phyloP scores from a whole-genome alignment of 768 basidiomycete species.

The Hypsizygus marmoreus region DNA sequence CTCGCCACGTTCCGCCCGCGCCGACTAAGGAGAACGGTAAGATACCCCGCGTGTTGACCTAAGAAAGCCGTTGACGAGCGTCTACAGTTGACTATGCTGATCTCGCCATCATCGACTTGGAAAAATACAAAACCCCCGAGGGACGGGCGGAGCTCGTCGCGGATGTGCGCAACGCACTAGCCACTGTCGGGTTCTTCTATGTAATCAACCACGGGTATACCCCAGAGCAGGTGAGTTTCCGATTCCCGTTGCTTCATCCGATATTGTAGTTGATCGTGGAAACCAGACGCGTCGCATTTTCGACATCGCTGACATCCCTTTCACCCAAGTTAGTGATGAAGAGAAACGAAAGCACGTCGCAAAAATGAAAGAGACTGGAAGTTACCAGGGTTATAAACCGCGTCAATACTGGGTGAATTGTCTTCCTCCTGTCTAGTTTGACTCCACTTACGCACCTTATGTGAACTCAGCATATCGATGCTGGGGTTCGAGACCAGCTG shows the following conservation, averaged over 20 bases:
- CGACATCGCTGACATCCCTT: conserved; percentile 46
- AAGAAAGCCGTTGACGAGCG: neutral
- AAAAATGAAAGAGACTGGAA: conserved; percentile 38
- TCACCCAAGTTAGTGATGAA: conserved; percentile 33
- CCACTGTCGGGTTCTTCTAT: conserved; percentile 45
- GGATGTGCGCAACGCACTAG: conserved; percentile 49
- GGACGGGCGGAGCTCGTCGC: conserved; percentile 38
- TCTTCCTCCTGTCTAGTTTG: neutral
- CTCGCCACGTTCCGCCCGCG: conserved; percentile 34
- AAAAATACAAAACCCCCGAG: conserved; percentile 38
- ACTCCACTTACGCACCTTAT: neutral
- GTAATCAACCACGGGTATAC: conserved; percentile 51
- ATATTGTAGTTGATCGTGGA: neutral
- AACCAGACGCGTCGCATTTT: conserved; percentile 45
- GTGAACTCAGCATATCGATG: conserved; percentile 52
- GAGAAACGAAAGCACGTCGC: conserved; percentile 41
- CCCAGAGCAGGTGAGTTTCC: conserved; percentile 36
- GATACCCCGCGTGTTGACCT: neutral
- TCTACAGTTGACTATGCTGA: conserved; percentile 43
- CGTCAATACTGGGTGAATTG: neutral
- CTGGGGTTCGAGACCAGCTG: conserved; percentile 62
- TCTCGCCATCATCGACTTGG: conserved; percentile 55
- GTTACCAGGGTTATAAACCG: conserved; percentile 40
- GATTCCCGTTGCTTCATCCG: conserved; percentile 13
- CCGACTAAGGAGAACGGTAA: conserved; percentile 16